phyloP scores from a whole-genome alignment of 2,329 filamentous ascomycete genomes.

The Alternaria angustiovoidea region DNA sequence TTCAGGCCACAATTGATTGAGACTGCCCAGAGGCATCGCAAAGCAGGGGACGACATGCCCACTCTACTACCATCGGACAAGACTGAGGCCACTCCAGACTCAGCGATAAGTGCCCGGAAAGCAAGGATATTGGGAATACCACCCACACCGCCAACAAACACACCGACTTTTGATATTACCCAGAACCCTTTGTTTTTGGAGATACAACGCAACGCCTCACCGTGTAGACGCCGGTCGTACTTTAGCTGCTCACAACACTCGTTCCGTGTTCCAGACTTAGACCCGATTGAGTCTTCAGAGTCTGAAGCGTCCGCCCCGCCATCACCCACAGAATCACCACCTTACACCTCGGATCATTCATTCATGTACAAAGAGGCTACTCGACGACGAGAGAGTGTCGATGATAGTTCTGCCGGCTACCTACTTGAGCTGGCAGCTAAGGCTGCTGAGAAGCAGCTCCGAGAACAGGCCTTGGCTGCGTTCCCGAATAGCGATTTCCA shows the following conservation, averaged over 20 bases:
- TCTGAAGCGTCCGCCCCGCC: slow-evolving; percentile 59
- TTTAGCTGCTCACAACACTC: slow-evolving; percentile 59
- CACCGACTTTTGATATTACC: slow-evolving; percentile 40
- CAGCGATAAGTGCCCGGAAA: slow-evolving; percentile 35
- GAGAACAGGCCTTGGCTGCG: slow-evolving; percentile 77
- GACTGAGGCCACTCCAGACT: slow-evolving; percentile 72
- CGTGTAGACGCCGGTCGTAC: slow-evolving; percentile 44
- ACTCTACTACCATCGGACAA: slow-evolving; percentile 72
- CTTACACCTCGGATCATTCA: slow-evolving; percentile 58
- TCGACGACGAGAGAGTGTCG: slow-evolving; percentile 70
- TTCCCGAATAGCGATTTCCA: slow-evolving; percentile 76
- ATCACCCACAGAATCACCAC: slow-evolving; percentile 57
- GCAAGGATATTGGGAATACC: slow-evolving; percentile 55
- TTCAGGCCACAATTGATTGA: slow-evolving; percentile 86
- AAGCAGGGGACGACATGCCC: slow-evolving; percentile 69
- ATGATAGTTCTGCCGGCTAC: slow-evolving; percentile 78
- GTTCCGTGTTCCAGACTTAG: slow-evolving; percentile 67
- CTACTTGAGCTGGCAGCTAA: slow-evolving; percentile 80
- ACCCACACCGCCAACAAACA: slow-evolving; percentile 58
- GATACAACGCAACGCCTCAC: slow-evolving; percentile 46
- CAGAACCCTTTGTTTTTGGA: slow-evolving; percentile 48
- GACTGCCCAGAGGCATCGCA: slow-evolving; percentile 75
- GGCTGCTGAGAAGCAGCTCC: slow-evolving; percentile 80
- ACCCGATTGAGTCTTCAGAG: slow-evolving; percentile 68
- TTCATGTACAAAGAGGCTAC: slow-evolving; percentile 62